These are phyloP conservation scores for Hippophae tibetana DNA, from an alignment of 306 rosid genomes.

Conservation along the genomic window DNA sequence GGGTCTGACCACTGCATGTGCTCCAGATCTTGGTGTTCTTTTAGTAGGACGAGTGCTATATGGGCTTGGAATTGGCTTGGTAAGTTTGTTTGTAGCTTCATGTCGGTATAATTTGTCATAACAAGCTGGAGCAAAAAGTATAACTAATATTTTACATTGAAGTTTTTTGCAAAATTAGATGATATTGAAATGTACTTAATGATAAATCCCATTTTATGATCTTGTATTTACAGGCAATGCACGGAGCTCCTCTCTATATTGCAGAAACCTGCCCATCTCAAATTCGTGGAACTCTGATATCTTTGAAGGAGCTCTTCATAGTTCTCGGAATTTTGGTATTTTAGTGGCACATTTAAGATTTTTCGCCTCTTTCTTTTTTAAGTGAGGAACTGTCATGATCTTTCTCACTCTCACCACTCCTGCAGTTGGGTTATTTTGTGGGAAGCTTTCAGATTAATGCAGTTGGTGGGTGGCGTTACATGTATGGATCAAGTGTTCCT, in stretches of 20 bases:
- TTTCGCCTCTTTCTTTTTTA: slow-evolving; percentile 10
- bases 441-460: slow-evolving; percentile 77
- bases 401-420: not conserved
- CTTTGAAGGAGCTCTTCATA: slow-evolving; percentile 92
- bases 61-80: slow-evolving; percentile 95
- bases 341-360: slow-evolving; percentile 4
- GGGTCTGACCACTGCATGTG: slow-evolving; percentile 52
- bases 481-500: slow-evolving; percentile 84
- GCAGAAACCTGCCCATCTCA: slow-evolving; percentile 94
- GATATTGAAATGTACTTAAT: slow-evolving; percentile 3
- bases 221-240: slow-evolving; percentile 77
- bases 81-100: slow-evolving; percentile 28
- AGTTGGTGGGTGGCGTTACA: slow-evolving; percentile 89
- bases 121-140: not conserved
- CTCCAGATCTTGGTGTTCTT: slow-evolving; percentile 66
- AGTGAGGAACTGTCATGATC: slow-evolving; percentile 15
- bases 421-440: slow-evolving; percentile 81
- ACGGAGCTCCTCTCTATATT: slow-evolving; percentile 93
- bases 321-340: slow-evolving; percentile 93
- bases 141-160: not conserved
- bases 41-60: slow-evolving; percentile 74
- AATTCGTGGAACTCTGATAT: slow-evolving; percentile 88
- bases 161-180: slow-evolving; percentile 13
- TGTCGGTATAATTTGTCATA: not conserved
- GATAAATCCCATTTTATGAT: not conserved